These are phyloP conservation scores for Platanthera guangdongensis DNA, from an alignment of 106 monocot genomes.

Conservation along the genomic window DNA sequence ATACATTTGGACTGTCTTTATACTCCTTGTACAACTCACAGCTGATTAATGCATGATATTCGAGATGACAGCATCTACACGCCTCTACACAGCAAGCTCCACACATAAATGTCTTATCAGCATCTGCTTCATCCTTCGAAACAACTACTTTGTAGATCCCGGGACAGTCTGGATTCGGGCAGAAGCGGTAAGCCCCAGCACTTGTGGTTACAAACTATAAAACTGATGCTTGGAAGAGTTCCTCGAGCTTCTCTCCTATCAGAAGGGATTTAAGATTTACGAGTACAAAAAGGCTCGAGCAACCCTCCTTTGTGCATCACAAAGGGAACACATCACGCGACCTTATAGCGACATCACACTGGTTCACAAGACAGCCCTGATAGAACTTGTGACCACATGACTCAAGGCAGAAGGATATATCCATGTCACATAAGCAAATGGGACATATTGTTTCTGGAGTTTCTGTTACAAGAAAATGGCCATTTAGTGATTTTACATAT, in stretches of 20 bases:
- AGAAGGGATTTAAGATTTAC: conserved; percentile 57
- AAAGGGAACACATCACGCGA: conserved; percentile 75
- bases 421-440: conserved; percentile 87
- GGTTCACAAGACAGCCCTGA: conserved; percentile 58
- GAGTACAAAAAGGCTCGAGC: conserved; percentile 38
- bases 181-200: conserved; percentile 54
- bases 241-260: conserved; percentile 41
- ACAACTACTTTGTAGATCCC: conserved; percentile 33
- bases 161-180: conserved; percentile 46
- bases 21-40: conserved; percentile 75
- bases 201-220: conserved; percentile 52
- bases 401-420: conserved; percentile 68
- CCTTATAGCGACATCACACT: conserved; percentile 61
- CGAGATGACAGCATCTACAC: conserved; percentile 76
- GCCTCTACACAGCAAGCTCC: conserved; percentile 67
- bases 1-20: conserved; percentile 66
- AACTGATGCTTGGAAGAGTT: conserved; percentile 77
- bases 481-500: conserved; percentile 13
- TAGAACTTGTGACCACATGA: conserved; percentile 71
- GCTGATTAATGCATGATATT: conserved; percentile 69
- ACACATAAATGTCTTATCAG: conserved; percentile 40
- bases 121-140: neutral
- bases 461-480: neutral
- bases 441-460: conserved; percentile 44
- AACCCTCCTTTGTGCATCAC: conserved; percentile 53